phyloP scores from a whole-genome alignment of 2,329 filamentous ascomycete species.

The Neofusicoccum sp. region DNA sequence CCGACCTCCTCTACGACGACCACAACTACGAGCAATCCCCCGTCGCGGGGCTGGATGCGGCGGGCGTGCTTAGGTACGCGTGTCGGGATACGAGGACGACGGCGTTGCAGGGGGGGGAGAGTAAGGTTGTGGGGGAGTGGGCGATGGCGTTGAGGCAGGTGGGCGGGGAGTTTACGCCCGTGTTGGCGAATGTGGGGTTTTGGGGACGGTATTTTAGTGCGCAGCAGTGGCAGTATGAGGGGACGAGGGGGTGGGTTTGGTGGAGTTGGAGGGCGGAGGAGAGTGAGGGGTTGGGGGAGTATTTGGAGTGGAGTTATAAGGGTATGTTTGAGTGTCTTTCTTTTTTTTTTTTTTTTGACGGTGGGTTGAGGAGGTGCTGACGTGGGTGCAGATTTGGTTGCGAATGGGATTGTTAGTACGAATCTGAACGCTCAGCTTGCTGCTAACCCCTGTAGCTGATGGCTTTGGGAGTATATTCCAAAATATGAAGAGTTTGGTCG shows the following conservation, averaged over 20 bases:
- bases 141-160: slow-evolving; percentile 47
- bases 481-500: too few species aligned
- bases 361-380: not conserved
- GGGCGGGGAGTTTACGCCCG: not conserved
- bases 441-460: not conserved
- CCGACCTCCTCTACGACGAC: slow-evolving; percentile 48
- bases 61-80: slow-evolving; percentile 35
- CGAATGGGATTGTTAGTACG: slow-evolving; percentile 25
- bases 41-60: slow-evolving; percentile 49
- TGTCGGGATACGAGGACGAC: not conserved
- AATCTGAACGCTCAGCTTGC: slow-evolving; percentile 18
- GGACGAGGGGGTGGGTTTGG: slow-evolving; percentile 56
- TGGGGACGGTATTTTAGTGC: slow-evolving; percentile 59
- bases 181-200: slow-evolving; percentile 40
- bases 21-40: slow-evolving; percentile 55
- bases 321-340: slow-evolving; percentile 37
- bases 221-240: slow-evolving; percentile 56
- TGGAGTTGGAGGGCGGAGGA: slow-evolving; percentile 57
- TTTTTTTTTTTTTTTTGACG: slow-evolving; percentile 19
- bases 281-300: slow-evolving; percentile 41
- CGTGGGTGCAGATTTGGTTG: slow-evolving; percentile 18
- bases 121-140: slow-evolving; percentile 59
- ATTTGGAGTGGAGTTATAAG: slow-evolving; percentile 48
- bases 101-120: not conserved
- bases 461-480: not conserved